These are phyloP conservation scores for Trichaptum fuscoviolaceum DNA, from an alignment of 768 basidiomycete species.

Conservation along the genomic window DNA sequence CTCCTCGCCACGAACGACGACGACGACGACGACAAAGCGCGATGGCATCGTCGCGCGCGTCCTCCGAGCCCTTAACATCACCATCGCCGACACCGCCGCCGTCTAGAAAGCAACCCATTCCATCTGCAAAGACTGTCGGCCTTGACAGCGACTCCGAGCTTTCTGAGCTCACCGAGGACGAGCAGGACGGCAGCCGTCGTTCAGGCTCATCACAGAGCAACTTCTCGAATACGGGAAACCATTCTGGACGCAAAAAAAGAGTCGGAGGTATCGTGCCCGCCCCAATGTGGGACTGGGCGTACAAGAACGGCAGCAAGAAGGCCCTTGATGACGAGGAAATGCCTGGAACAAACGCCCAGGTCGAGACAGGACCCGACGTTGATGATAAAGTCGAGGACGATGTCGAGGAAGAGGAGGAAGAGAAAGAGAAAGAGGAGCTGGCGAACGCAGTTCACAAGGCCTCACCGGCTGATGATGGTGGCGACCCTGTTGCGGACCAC, in stretches of 20 bases:
- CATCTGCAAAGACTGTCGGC: constrained; percentile 30
- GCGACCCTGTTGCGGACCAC: constrained; percentile 16
- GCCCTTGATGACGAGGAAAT: constrained; percentile 62
- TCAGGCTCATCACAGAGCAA: constrained; percentile 1
- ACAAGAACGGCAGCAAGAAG: constrained; percentile 46
- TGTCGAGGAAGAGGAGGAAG: constrained; percentile 23
- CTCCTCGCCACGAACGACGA: not conserved
- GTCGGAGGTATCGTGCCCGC: constrained; percentile 60
- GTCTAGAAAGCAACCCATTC: constrained; percentile 9
- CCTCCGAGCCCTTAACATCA: constrained; percentile 60
- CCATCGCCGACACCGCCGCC: constrained; percentile 58
- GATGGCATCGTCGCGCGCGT: constrained; percentile 40
- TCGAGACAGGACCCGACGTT: constrained; percentile 2
- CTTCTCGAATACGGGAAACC: not conserved
- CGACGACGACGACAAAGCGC: constrained; percentile 9
- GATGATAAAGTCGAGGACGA: constrained; percentile 21
- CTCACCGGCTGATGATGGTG: constrained; percentile 15
- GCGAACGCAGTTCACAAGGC: constrained; percentile 12
- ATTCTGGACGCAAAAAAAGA: constrained; percentile 1
- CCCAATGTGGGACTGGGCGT: constrained; percentile 85
- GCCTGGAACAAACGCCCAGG: constrained; percentile 16
- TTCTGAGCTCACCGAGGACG: constrained; percentile 80
- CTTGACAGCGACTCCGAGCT: constrained; percentile 71
- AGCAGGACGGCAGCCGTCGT: constrained; percentile 46
- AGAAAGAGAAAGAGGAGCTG: constrained; percentile 21